phyloP scores from a whole-genome alignment of 2,329 filamentous ascomycete species.

The Cladosporium velox region DNA sequence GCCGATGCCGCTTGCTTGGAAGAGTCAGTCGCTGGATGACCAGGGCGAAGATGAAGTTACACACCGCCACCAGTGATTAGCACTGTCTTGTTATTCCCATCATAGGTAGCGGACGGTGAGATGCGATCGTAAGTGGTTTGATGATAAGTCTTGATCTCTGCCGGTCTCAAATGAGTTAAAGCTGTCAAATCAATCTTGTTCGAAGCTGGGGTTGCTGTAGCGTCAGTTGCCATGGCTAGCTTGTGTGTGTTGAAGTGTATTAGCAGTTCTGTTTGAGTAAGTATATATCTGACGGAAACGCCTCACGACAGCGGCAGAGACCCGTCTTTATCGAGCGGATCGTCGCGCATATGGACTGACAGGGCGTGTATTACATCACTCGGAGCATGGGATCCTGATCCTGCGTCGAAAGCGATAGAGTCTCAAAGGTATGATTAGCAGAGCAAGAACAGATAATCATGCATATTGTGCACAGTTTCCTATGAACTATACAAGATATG shows the following conservation, averaged over 20 bases:
- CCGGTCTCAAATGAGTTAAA: constrained; percentile 1
- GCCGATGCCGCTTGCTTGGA: constrained; percentile 28
- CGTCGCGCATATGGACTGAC: too few relatives aligned
- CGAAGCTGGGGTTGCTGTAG: not conserved
- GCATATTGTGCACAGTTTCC: not conserved
- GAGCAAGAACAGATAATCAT: not conserved
- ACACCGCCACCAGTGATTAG: constrained; percentile 30
- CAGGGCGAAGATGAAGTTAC: not conserved
- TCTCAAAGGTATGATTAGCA: not conserved
- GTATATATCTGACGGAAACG: not conserved
- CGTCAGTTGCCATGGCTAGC: not conserved
- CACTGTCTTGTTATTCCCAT: constrained; percentile 30
- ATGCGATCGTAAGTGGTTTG: constrained; percentile 28
- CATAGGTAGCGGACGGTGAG: constrained; percentile 25
- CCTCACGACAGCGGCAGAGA: not conserved
- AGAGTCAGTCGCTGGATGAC: not conserved
- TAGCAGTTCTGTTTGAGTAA: not conserved
- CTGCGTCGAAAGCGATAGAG: not conserved
- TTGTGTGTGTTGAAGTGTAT: not conserved
- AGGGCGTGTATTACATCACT: not conserved
- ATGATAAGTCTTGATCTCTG: constrained; percentile 28
- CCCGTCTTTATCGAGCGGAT: not conserved
- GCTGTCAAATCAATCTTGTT: not conserved
- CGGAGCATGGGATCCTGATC: not conserved
- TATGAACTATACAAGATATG: not conserved